Evolutionary conservation across 768 basidiomycete genomes (phyloP), one percentile per base, ranked within the genome.

Genomic region (Termitomyces sp.): DNA sequence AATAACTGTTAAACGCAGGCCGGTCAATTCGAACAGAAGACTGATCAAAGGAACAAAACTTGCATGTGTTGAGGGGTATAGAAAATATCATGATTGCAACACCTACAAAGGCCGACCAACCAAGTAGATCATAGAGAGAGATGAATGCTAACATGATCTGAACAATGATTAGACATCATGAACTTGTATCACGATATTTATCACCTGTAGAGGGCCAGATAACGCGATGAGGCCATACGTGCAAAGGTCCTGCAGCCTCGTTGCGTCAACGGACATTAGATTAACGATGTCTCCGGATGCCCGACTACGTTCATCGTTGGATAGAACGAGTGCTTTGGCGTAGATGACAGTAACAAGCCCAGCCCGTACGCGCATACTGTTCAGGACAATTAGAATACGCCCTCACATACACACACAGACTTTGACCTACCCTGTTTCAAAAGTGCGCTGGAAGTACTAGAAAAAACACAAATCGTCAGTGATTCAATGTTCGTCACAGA

Each of bases 261-360:
- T 85, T 0, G 92, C 83, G 62, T 94, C 92, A 14, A 96, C 93
- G 8, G 87, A 88, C 88, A 95, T 94, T 33, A 96, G 72, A 67
- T 97, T 98, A 61, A 97, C 93, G 36, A 97, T 94, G 68, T 97
- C 94, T 1, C 96, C 95, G 0, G 91, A 85, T 0, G 90, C 81
- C 43, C 92, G 84, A 10, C 82, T 80, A 5, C 89, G 84, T 65
- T 92, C 94, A 58, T 92, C 90, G 64, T 88, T 94, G 2, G 90
- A 92, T 9, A 98, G 80, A 4, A 92, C 79, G 22, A 98, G 77
- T 0, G 93, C 82, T 69, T 98, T 97, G 51, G 84, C 75, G 74
- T 96, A 98, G 53, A 97, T 92, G 4, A 79, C 82, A 1, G 86
- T 86, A 14, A 98, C 84, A 22, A 98, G 80, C 0, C 94, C 95